phyloP scores from a whole-genome alignment of 192 early-diverging fungal species.

The Backusella mclennaniae region DNA sequence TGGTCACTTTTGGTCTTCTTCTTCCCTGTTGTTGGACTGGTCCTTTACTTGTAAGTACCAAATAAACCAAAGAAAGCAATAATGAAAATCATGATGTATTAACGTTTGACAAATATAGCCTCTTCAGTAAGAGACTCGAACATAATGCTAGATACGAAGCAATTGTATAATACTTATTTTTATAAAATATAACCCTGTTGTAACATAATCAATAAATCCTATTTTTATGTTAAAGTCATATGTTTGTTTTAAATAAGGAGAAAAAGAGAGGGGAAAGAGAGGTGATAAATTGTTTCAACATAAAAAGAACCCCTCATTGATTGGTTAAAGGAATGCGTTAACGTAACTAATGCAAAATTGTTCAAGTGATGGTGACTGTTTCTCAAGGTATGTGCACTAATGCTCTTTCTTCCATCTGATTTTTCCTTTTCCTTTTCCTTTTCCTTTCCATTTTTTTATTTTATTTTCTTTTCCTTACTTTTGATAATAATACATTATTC shows the following conservation, averaged over 20 bases:
- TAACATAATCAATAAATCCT: background rate
- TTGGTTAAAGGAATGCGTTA: background rate
- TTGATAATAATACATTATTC: background rate
- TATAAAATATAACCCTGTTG: conserved; percentile 1
- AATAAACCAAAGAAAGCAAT: background rate
- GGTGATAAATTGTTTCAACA: background rate
- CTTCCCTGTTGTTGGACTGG: conserved; percentile 57
- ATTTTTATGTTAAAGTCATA: background rate
- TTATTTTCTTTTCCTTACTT: background rate
- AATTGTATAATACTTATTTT: background rate
- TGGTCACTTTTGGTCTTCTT: conserved; percentile 60
- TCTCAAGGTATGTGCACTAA: no score
- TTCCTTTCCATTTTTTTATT: background rate
- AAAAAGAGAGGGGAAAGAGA: background rate
- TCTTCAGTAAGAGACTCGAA: conserved; percentile 13
- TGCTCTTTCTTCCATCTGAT: no score
- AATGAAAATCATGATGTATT: background rate
- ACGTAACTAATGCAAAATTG: no score
- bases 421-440: background rate
- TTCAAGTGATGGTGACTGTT: no score
- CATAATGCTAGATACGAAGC: conserved; percentile 18
- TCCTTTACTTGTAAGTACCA: conserved; percentile 61
- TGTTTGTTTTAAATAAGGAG: background rate
- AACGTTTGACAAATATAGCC: background rate
- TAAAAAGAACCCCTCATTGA: background rate